Base-by-base conservation (phyloP, 352 stramenopile genomes). In the Hyaloperonospora brassicae region DNA sequence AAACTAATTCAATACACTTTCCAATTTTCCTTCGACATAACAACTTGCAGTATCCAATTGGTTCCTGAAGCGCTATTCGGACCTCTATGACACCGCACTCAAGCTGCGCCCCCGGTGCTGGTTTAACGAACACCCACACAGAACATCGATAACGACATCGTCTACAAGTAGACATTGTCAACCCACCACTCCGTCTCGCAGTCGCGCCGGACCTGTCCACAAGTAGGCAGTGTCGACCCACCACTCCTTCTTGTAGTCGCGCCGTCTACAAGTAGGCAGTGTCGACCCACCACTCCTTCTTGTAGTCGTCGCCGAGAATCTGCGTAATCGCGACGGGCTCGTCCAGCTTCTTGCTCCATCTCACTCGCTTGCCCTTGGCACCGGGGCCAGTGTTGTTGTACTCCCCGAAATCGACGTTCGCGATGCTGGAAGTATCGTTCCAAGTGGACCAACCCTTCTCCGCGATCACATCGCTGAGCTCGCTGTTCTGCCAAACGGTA, bases 291-390 rank as follows among this genome's bases (percentile, higher is more conserved):
- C 27, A 31, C 27, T 31, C 3, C 27, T 3, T 17, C 14, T 2
- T 2, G 39, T 44, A 57, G 27, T 36, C 44, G 0, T 30, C 42
- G 9, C 55, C 55, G 12, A 62, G 38, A 27, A 62, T 53, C 24
- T 57, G 17, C 1, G 43, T 57, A 27, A 62, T 58, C 0, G 27
- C n/a, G 5, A 57, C 27, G 4, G 42, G 14, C 13, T 24, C 36
- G 17, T 25, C 25, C 4, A 57, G 6, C 5, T 58, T 42, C 50
- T 43, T 44, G 23, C 56, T 58, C 8, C 53, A 62, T 12, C 35
- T 27, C 17, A 54, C 56, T 9, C 56, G 30, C 34, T 57, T 52
- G 11, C 53, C 43, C 12, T 22, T 45, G 47, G 54, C 39, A 60
- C 54, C 47, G 0, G 27, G 27, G 7, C 27, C 27, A 7, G 12